Base-by-base conservation (phyloP, 1,139 yeast genomes). In the Pichia cactophila region DNA sequence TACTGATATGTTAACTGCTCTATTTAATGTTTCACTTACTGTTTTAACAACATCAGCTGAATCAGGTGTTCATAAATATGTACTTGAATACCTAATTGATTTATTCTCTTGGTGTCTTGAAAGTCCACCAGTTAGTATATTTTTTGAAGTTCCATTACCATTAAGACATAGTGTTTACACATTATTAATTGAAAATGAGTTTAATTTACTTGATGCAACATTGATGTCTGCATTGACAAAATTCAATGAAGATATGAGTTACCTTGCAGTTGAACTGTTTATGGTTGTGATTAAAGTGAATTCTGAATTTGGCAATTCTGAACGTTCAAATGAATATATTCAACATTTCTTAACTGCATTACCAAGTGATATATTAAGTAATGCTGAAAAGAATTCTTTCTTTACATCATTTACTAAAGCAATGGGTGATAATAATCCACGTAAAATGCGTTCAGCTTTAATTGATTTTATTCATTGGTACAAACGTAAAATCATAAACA, bases 401-500 rank as follows among this genome's bases (percentile, higher is more conserved):
- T 61, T 83, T 36, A 70, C 69, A 14, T 74, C 83, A 1, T 72
- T 85, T 5, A 72, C 74, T 16, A 72, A 72, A 12, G 86, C 95
- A 0, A 68, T 88, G 45, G 75, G 72, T 41, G 81, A 83, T 41
- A 83, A 80, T 59, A 94, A 88, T 66, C 81, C 74, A 63, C 77
- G 94, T 64, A 75, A 87, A 58, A 81, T 87, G 35, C 77, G 95
- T 59, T 70, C 80, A 6, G 75, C 85, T 46, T 69, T 89, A 48
- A 77, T 80, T 60, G 94, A 84, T 62, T 90, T 89, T 62, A 80
- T 87, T 40, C 78, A 76, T 49, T 86, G 96, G 87, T 90, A 88
- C 65, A 73, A 85, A 28, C 75, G 96, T 58, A 83, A 89, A 64
- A 85, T 87, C 60, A 60, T 63, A n/a, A 61, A 60, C 43, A 57